Conservation (phyloP, 768 basidiomycete genomes). For the Leccinum barrowsii region DNA sequence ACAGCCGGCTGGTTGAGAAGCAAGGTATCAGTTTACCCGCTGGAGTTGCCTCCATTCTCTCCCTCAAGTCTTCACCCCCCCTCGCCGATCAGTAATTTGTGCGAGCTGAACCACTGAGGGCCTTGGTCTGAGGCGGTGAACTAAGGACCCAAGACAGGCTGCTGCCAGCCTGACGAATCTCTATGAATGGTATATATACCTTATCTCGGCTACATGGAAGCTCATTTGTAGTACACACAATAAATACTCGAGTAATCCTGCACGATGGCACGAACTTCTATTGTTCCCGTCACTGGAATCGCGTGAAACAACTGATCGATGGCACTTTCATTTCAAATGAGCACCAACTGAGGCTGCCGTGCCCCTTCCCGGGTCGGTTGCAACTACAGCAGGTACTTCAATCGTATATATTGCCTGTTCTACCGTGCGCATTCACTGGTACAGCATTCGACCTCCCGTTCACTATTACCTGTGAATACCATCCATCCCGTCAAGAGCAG, state of each 20-base stretch:
- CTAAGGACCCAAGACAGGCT: not conserved
- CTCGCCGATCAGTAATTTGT: not conserved
- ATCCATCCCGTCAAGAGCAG: slow-evolving; percentile 12
- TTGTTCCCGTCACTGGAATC: slow-evolving; percentile 8
- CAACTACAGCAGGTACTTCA: not conserved
- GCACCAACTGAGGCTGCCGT: not conserved
- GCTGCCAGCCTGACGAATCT: not conserved
- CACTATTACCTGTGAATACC: not conserved
- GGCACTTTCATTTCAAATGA: not conserved
- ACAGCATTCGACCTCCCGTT: not conserved
- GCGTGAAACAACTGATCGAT: not conserved
- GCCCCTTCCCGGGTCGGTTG: not conserved
- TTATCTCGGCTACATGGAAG: slow-evolving; percentile 8
- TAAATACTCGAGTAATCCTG: not conserved
- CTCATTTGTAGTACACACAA: not conserved
- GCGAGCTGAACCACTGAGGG: not conserved
- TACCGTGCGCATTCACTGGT: not conserved
- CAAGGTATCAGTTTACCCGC: not conserved
- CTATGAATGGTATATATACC: not conserved
- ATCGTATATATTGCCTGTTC: not conserved
- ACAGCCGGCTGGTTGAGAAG: slow-evolving; percentile 1
- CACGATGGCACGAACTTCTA: not conserved
- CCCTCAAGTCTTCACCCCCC: not conserved
- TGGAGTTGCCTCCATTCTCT: not conserved
- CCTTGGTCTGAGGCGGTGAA: not conserved